phyloP scores from a whole-genome alignment of 2,329 filamentous ascomycete genomes.

The Tetracladium maxilliforme region DNA sequence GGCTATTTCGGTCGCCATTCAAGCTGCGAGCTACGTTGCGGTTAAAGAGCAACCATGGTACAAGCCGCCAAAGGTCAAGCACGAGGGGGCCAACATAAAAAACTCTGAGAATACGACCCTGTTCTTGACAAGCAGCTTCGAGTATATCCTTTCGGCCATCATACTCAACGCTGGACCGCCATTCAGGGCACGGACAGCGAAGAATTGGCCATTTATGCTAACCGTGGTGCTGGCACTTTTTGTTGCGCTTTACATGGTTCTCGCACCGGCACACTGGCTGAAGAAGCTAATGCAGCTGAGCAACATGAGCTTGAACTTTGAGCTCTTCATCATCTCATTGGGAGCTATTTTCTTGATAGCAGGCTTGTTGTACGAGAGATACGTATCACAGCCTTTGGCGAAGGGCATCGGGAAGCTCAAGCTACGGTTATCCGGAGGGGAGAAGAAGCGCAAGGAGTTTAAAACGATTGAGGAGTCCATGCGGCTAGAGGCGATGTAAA shows the following conservation, averaged over 20 bases:
- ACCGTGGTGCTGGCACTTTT: slow-evolving; percentile 57
- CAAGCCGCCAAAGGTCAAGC: slow-evolving; percentile 62
- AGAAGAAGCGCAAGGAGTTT: slow-evolving; percentile 76
- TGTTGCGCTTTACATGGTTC: slow-evolving; percentile 67
- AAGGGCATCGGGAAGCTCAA: slow-evolving; percentile 49
- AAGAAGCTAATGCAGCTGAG: slow-evolving; percentile 74
- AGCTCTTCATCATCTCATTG: slow-evolving; percentile 54
- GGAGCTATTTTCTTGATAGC: too few species aligned
- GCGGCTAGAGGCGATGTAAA: slow-evolving; percentile 23
- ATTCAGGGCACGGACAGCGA: slow-evolving; percentile 65
- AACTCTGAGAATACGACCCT: slow-evolving; percentile 91
- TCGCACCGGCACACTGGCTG: slow-evolving; percentile 57
- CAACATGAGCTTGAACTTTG: slow-evolving; percentile 56
- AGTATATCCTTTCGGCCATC: slow-evolving; percentile 84
- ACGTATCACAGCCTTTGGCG: slow-evolving; percentile 55
- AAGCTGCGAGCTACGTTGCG: slow-evolving; percentile 56
- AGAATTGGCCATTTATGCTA: slow-evolving; percentile 75
- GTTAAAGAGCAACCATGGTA: slow-evolving; percentile 73
- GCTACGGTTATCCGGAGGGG: slow-evolving; percentile 36
- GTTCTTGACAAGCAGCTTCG: slow-evolving; percentile 83
- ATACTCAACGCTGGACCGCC: slow-evolving; percentile 85
- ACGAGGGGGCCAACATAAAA: slow-evolving; percentile 67
- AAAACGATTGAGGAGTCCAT: slow-evolving; percentile 65
- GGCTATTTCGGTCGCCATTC: slow-evolving; percentile 60
- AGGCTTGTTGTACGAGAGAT: slow-evolving; percentile 60